Evolutionary conservation across 1,139 yeast genomes (phyloP).

Genomic region (Sugiyamaella castrensis): DNA sequence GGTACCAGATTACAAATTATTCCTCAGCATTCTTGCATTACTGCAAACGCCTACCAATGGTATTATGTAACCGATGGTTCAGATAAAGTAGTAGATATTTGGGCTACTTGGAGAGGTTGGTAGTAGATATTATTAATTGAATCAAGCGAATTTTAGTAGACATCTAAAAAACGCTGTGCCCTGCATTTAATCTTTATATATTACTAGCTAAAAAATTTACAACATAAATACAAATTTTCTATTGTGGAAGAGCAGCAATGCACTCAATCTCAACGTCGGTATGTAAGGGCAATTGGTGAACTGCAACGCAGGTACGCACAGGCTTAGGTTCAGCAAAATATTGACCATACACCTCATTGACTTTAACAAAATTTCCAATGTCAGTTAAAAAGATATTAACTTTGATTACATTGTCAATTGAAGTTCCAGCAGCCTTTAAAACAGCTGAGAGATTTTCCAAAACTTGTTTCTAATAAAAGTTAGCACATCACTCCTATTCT

Average conservation of each 20-base stretch:
- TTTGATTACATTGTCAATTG: conserved; percentile 51
- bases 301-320: conserved; percentile 54
- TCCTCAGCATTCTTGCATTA: conserved; percentile 76
- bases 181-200: conserved; percentile 41
- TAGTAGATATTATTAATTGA: conserved; percentile 23
- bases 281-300: conserved; percentile 29
- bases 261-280: conserved; percentile 41
- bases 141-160: conserved; percentile 32
- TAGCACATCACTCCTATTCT: not conserved
- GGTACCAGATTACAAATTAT: conserved; percentile 56
- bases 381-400: conserved; percentile 51
- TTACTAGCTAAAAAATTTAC: conserved; percentile 40
- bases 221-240: conserved; percentile 29
- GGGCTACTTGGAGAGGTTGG: conserved; percentile 73
- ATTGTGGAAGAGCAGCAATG: conserved; percentile 27
- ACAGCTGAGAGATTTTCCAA: conserved; percentile 41
- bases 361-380: conserved; percentile 44
- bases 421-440: conserved; percentile 48
- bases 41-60: conserved; percentile 62
- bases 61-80: conserved; percentile 52
- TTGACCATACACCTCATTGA: conserved; percentile 49
- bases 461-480: conserved; percentile 20
- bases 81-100: conserved; percentile 55
- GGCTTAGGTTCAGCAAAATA: conserved; percentile 48
- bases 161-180: too few relatives aligned